phyloP scores from a whole-genome alignment of 805 yeast species.

The Saccharomycopsis amapae region DNA sequence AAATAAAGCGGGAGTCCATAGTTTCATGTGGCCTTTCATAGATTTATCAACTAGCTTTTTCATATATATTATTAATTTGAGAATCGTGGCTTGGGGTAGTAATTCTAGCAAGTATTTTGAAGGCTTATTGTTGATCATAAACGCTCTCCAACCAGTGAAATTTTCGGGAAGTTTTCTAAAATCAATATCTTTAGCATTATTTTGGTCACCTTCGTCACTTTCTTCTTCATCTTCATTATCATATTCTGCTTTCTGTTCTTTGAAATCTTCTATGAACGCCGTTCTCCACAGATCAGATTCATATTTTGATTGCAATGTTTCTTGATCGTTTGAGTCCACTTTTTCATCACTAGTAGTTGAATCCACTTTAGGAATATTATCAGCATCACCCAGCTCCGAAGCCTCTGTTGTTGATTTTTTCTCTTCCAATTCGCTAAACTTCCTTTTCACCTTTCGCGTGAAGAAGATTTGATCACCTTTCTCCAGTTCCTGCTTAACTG shows the following conservation, averaged over 20 bases:
- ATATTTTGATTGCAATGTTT: too few relatives aligned
- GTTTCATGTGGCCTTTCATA: constrained; percentile 11
- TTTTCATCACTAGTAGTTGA: neutral
- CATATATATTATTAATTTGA: constrained; percentile 17
- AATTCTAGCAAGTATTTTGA: neutral
- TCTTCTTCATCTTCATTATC: neutral
- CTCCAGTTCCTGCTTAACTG: constrained; percentile 16
- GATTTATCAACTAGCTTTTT: constrained; percentile 17
- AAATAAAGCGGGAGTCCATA: constrained; percentile 16
- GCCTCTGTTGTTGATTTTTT: neutral
- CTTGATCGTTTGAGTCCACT: too few relatives aligned
- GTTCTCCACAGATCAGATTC: neutral
- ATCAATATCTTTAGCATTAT: neutral
- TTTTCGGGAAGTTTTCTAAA: constrained; percentile 14
- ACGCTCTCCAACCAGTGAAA: constrained; percentile 21
- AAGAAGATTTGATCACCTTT: constrained; percentile 2
- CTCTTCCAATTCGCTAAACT: neutral
- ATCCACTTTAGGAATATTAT: constrained; percentile 16
- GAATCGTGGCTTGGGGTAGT: constrained; percentile 10
- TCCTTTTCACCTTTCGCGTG: neutral
- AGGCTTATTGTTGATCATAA: constrained; percentile 16
- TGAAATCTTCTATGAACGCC: constrained; percentile 3
- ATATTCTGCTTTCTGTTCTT: neutral
- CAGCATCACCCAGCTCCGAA: constrained; percentile 27
- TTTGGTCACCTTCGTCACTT: neutral